Evolutionary conservation across 2,329 filamentous ascomycete genomes (phyloP).

Genomic region (Geosmithia putterillii): DNA sequence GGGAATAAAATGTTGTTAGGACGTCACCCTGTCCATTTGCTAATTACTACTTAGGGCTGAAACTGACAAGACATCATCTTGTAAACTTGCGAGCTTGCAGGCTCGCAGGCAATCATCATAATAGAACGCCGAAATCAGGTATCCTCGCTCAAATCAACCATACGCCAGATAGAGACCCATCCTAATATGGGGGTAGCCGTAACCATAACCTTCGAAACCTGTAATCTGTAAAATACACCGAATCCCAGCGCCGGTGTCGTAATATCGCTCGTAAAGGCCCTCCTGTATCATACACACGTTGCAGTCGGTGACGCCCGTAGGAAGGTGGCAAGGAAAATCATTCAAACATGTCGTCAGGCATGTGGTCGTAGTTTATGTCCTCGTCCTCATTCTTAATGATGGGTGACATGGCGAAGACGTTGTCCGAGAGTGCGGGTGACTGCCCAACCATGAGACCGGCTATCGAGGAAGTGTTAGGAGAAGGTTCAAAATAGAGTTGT

Average conservation of each 20-base stretch:
- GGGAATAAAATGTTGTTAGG: no score
- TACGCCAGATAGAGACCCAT: background rate
- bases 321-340: background rate
- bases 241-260: background rate
- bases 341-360: conserved; percentile 20
- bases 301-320: background rate
- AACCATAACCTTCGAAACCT: background rate
- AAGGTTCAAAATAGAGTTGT: no score
- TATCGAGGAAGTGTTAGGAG: no score
- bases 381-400: conserved; percentile 4
- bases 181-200: no score
- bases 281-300: background rate
- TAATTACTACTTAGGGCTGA: no score
- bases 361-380: conserved; percentile 21
- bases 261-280: background rate
- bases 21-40: no score
- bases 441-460: conserved; percentile 1
- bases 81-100: no score
- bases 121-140: background rate
- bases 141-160: background rate
- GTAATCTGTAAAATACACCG: background rate
- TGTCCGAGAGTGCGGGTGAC: conserved; percentile 5
- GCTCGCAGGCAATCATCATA: no score
- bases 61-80: background rate
- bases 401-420: conserved; percentile 1